Evolutionary conservation across 306 rosid genomes (phyloP).

Genomic region (Cyclanthera cordifolia): DNA sequence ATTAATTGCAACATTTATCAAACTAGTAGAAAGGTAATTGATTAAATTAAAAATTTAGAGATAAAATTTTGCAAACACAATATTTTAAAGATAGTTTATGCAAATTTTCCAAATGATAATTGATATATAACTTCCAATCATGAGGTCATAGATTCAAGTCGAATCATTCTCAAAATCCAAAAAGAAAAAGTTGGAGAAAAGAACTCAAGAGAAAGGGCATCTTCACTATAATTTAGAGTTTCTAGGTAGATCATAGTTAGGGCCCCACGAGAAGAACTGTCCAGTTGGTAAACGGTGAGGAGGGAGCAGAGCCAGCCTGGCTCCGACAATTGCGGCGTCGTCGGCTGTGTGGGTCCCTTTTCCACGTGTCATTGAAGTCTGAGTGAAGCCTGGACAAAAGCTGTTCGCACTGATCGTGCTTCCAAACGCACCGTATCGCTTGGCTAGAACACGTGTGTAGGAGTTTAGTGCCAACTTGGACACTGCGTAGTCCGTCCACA

Average conservation of each 20-base stretch:
- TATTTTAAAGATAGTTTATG: too few relatives aligned
- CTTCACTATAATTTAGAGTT: not conserved
- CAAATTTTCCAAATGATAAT: too few relatives aligned
- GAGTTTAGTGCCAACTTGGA: constrained; percentile 75
- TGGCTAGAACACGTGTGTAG: constrained; percentile 50
- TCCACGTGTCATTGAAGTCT: constrained; percentile 69
- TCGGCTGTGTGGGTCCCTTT: constrained; percentile 57
- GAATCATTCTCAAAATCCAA: too few relatives aligned
- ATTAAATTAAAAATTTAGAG: too few relatives aligned
- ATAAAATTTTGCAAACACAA: too few relatives aligned
- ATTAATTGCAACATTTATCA: too few relatives aligned
- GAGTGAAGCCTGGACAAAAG: constrained; percentile 85
- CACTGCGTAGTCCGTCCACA: constrained; percentile 88
- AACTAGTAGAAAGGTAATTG: too few relatives aligned
- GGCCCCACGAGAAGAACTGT: constrained; percentile 27
- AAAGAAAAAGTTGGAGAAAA: too few relatives aligned
- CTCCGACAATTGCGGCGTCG: constrained; percentile 35
- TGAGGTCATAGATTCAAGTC: too few relatives aligned
- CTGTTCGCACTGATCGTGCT: constrained; percentile 36
- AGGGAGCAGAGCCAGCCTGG: constrained; percentile 54
- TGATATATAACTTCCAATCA: too few relatives aligned
- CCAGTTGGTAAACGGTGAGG: constrained; percentile 45
- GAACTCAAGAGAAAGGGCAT: not conserved
- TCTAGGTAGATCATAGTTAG: not conserved
- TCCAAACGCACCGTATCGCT: constrained; percentile 24